phyloP scores from a whole-genome alignment of 768 basidiomycete species.

The Phylloporus arenicola region DNA sequence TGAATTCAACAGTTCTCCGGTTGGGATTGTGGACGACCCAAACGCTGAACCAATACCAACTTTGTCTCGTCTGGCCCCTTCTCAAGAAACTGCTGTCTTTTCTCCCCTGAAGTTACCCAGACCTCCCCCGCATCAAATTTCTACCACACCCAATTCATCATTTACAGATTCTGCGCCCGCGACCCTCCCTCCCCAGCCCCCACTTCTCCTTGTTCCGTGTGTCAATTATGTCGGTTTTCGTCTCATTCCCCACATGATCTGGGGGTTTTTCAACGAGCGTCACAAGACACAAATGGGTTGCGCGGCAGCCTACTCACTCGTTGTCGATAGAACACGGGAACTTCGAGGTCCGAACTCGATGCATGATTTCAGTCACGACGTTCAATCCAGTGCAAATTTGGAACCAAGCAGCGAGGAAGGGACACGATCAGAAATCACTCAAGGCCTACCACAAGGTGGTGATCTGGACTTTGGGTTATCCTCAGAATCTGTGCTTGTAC shows the following conservation, averaged over 20 bases:
- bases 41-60: slow-evolving; percentile 41
- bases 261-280: slow-evolving; percentile 89
- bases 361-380: slow-evolving; percentile 13
- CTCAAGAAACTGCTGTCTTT: slow-evolving; percentile 29
- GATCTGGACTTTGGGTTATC: slow-evolving; percentile 74
- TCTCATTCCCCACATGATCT: slow-evolving; percentile 85
- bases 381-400: slow-evolving; percentile 11
- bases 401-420: slow-evolving; percentile 8
- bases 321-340: slow-evolving; percentile 58
- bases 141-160: slow-evolving; percentile 17
- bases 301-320: slow-evolving; percentile 72
- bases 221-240: slow-evolving; percentile 73
- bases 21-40: slow-evolving; percentile 22
- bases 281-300: slow-evolving; percentile 74
- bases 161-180: slow-evolving; percentile 39
- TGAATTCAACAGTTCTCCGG: slow-evolving; percentile 22
- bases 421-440: background rate
- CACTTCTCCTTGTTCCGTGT: slow-evolving; percentile 73
- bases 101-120: slow-evolving; percentile 29
- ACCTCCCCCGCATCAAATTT: slow-evolving; percentile 16
- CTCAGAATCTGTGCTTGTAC: slow-evolving; percentile 65
- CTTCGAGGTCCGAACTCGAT: slow-evolving; percentile 37
- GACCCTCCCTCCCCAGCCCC: slow-evolving; percentile 66
- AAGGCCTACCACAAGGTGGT: slow-evolving; percentile 23
- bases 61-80: slow-evolving; percentile 32